phyloP scores from a whole-genome alignment of 495 filamentous ascomycete species.

The Lichina pygmaea region DNA sequence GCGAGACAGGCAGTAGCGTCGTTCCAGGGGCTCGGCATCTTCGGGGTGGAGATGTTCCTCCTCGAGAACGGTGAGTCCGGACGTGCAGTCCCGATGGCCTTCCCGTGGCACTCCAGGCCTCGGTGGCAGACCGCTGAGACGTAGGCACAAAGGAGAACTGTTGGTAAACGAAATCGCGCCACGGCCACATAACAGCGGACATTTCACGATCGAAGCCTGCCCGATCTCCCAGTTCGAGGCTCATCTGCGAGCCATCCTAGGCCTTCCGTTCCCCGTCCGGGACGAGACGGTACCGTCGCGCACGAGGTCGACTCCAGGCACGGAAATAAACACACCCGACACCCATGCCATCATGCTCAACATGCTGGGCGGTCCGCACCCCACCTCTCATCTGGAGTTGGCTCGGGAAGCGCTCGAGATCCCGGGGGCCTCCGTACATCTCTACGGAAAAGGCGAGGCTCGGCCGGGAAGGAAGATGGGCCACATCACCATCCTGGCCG shows the following conservation, averaged over 20 bases:
- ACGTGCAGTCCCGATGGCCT: not conserved
- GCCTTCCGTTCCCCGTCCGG: constrained; percentile 31
- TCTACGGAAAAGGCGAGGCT: constrained; percentile 66
- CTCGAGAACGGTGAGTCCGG: constrained; percentile 34
- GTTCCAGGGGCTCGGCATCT: constrained; percentile 74
- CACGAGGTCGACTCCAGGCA: not conserved
- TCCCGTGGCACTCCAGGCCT: not conserved
- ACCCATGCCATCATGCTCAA: constrained; percentile 77
- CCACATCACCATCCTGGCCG: constrained; percentile 57
- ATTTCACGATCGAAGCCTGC: constrained; percentile 92
- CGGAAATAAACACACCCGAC: constrained; percentile 11
- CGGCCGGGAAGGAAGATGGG: constrained; percentile 85
- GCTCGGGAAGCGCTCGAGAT: constrained; percentile 11
- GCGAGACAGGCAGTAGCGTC: constrained; percentile 53
- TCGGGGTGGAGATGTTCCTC: constrained; percentile 92
- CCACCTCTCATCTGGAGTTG: constrained; percentile 41
- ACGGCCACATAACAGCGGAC: constrained; percentile 85
- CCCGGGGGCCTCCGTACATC: constrained; percentile 40
- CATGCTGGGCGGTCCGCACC: constrained; percentile 54
- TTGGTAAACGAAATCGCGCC: constrained; percentile 89
- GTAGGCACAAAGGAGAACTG: constrained; percentile 9
- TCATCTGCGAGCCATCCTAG: constrained; percentile 67
- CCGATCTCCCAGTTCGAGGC: constrained; percentile 75
- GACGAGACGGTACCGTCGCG: not conserved
- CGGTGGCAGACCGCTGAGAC: not conserved